Evolutionary conservation across 2,329 filamentous ascomycete genomes (phyloP), one percentile per base, ranked within the genome.

Genomic region (Nemania sp.): DNA sequence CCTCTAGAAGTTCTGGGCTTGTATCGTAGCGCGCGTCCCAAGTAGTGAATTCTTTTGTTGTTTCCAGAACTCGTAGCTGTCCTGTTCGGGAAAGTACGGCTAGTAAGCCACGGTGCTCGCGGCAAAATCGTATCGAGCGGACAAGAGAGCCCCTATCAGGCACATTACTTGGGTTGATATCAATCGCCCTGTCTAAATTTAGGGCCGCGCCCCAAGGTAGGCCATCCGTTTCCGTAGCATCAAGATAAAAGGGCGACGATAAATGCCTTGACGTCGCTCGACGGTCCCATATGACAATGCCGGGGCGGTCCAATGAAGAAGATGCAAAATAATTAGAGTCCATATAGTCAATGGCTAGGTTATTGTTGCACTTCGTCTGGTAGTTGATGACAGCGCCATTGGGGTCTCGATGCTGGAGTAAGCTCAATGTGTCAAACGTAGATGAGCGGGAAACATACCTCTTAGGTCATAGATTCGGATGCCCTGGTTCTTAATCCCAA

Each of bases 321-420:
- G 93, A 94, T 1, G 93, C 90, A 80, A 96, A 95, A 79, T 94
- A 95, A 73, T 96, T 94, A 71, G 91, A 89, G 73, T 97, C 92
- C 24, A 89, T 84, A 68, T 92, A 92, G 80, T 96, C 92, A 68
- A 96, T 92, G 18, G 92, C 88, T 62, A 96, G 78, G 71, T 91
- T 91, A 73, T 91, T 91, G 77, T 89, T 90, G 74, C 88, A 90
- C 72, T 87, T 88, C 3, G 89, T 91, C 69, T 86, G 86, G 71
- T 90, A 90, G n/a, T 83, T 88, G 55, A 87, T 82, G 6, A 86
- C 85, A 22, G 83, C 82, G 15, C 82, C 82, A 38, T 86, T 81
- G 41, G 86, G 85, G 82, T 82, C 80, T 83, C 64, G 38, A 75
- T 41, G 8, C 58, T 49, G 7, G 22, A 2, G 71, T 78, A 52